Conservation (phyloP, 2,329 filamentous ascomycete genomes). For the Talaromyces sp. region DNA sequence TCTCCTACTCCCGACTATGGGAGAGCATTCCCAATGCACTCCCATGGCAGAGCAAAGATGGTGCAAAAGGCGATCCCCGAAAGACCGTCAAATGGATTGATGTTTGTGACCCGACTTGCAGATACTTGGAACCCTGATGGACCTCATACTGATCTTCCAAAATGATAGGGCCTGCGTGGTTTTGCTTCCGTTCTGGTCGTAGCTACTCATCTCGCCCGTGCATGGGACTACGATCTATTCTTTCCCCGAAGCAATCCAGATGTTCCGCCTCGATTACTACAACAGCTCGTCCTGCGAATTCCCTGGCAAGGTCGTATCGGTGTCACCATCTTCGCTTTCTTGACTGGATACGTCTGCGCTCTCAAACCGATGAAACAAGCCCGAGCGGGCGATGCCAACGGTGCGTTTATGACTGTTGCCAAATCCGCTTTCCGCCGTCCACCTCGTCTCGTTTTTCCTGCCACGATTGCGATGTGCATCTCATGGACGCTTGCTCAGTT, state of each 20-base stretch:
- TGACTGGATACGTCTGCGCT: slow-evolving; percentile 56
- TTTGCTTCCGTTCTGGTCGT: slow-evolving; percentile 54
- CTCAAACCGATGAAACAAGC: slow-evolving; percentile 53
- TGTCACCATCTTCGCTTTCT: slow-evolving; percentile 55
- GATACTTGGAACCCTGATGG: too few relatives aligned
- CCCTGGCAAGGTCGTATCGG: slow-evolving; percentile 54
- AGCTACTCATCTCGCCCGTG: slow-evolving; percentile 51
- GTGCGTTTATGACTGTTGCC: slow-evolving; percentile 47
- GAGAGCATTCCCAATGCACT: slow-evolving; percentile 23
- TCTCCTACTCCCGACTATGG: slow-evolving; percentile 15
- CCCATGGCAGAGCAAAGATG: slow-evolving; percentile 24
- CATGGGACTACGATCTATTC: slow-evolving; percentile 52
- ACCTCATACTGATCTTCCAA: neutral
- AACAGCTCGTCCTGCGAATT: slow-evolving; percentile 54
- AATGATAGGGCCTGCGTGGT: slow-evolving; percentile 48
- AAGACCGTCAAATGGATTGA: slow-evolving; percentile 57
- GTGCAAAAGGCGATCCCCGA: slow-evolving; percentile 31
- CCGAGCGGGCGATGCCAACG: slow-evolving; percentile 44
- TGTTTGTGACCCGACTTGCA: slow-evolving; percentile 40
- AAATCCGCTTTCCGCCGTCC: slow-evolving; percentile 54
- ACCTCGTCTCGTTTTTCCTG: slow-evolving; percentile 51
- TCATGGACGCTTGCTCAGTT: slow-evolving; percentile 50
- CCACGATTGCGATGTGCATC: slow-evolving; percentile 50
- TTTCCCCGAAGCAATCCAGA: slow-evolving; percentile 45
- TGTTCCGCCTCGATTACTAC: slow-evolving; percentile 44